phyloP scores from a whole-genome alignment of 257 asterid genomes.

The Solanum etuberosum region DNA sequence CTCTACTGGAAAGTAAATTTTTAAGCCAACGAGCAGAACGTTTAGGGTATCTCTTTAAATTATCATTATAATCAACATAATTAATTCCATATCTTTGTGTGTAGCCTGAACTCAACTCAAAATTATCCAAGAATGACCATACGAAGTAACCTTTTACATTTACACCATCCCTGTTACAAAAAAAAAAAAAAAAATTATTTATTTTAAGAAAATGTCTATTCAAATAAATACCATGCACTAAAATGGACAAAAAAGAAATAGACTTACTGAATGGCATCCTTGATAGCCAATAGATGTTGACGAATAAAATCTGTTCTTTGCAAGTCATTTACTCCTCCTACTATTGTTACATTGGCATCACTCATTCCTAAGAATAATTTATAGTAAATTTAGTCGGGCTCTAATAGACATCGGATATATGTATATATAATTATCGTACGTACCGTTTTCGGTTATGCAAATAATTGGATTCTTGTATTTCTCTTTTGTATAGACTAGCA shows the following conservation, averaged over 20 bases:
- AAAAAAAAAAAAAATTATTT: no score
- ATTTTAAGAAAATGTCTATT: no score
- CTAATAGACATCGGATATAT: no score
- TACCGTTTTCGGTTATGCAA: background rate
- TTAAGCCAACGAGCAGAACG: constrained; percentile 21
- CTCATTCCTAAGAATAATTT: background rate
- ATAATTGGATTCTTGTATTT: background rate
- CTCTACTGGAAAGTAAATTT: background rate
- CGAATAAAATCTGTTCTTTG: background rate
- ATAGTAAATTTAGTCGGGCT: no score
- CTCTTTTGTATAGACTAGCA: background rate
- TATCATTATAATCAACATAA: constrained; percentile 22
- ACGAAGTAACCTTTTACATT: constrained; percentile 35
- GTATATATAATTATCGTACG: no score
- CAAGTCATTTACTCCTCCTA: background rate
- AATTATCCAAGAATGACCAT: constrained; percentile 36
- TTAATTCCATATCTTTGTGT: constrained; percentile 17
- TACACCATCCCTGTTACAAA: constrained; percentile 22
- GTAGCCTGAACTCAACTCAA: constrained; percentile 35
- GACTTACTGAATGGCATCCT: background rate
- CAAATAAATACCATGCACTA: background rate
- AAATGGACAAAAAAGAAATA: background rate
- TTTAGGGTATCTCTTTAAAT: constrained; percentile 25
- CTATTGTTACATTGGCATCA: background rate
- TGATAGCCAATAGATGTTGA: background rate